Evolutionary conservation across 2,329 filamentous ascomycete species (phyloP).

Genomic region (Cladophialophora immunda): DNA sequence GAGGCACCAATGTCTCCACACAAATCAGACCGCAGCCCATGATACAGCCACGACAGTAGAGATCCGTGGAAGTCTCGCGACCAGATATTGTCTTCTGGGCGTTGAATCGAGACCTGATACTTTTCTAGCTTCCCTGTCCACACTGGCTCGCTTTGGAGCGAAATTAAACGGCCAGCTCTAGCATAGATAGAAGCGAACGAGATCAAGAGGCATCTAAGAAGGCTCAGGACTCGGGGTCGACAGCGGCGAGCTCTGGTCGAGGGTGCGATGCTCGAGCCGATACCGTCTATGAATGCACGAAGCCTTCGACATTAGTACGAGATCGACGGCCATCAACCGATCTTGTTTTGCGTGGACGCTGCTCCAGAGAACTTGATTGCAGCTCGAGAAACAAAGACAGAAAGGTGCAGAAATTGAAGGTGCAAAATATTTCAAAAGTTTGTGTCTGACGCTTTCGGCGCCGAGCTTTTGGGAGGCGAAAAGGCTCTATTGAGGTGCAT

Average conservation of each 20-base stretch:
- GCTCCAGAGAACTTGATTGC: background rate
- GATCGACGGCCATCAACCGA: background rate
- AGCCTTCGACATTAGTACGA: background rate
- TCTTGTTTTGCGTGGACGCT: background rate
- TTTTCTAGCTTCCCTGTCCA: conserved; percentile 74
- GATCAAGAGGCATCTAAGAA: background rate
- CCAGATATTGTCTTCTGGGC: conserved; percentile 24
- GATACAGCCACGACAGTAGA: conserved; percentile 31
- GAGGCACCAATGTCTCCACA: conserved; percentile 35
- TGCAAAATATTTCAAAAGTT: background rate
- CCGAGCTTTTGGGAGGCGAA: background rate
- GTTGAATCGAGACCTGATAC: conserved; percentile 46
- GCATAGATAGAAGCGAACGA: conserved; percentile 65
- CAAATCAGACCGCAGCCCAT: conserved; percentile 26
- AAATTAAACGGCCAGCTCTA: conserved; percentile 70
- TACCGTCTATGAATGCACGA: background rate
- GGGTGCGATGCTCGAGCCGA: background rate
- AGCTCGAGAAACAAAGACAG: background rate
- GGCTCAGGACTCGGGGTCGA: background rate
- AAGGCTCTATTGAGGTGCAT: background rate
- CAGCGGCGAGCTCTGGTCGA: background rate
- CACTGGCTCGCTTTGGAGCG: conserved; percentile 68
- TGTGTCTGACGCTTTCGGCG: background rate
- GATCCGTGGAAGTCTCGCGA: conserved; percentile 36
- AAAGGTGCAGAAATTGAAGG: background rate